Base-by-base conservation (phyloP, 805 yeast species). In the Candida suzukii region DNA sequence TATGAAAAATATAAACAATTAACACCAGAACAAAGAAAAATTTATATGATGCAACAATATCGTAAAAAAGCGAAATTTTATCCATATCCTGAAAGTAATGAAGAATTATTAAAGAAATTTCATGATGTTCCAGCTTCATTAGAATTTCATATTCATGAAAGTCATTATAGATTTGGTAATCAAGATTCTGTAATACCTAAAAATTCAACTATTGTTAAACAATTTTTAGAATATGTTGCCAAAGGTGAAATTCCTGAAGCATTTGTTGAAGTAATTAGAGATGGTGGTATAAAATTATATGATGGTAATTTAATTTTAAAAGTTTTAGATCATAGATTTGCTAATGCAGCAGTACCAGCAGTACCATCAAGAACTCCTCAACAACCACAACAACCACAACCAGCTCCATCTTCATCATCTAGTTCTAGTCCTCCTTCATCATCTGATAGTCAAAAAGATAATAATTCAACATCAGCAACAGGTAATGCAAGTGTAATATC, bases 301-400 rank as follows among this genome's bases (percentile, higher is more conserved):
- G 97, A 93, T 56, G 97, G 97, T 0, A 86, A 95, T 58, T 67
- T 91, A 31, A 85, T 91, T 14, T 61, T 91, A 38, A 87, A 87
- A 56, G 82, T 91, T n/a, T 77, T 75, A 49, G 99, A 91, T 60
- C 96, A 90, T 58, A 68, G 97, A 20, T 70, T 74, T 44, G 67
- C 52, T 40, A 52, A 50, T 8, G 42, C 41, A 2, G 41, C 38
- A 27, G 39, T 38, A 22, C 37, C 22, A 19, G 20, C 32, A 24
- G n/a, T n/a, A n/a, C n/a, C n/a, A n/a, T n/a, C n/a, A n/a, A n/a
- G n/a, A n/a, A n/a, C n/a, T 39, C 42, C 14, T 31, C 29, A 28
- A 38, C 33, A 16, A 25, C 31, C 37, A 46, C 18, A 8, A 16
- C 20, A 7, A 36, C 41, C 35, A 48, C 46, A 35, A 44, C 45